These are phyloP conservation scores for Podaxis sp. DNA, from an alignment of 768 basidiomycete species.

Conservation along the genomic window DNA sequence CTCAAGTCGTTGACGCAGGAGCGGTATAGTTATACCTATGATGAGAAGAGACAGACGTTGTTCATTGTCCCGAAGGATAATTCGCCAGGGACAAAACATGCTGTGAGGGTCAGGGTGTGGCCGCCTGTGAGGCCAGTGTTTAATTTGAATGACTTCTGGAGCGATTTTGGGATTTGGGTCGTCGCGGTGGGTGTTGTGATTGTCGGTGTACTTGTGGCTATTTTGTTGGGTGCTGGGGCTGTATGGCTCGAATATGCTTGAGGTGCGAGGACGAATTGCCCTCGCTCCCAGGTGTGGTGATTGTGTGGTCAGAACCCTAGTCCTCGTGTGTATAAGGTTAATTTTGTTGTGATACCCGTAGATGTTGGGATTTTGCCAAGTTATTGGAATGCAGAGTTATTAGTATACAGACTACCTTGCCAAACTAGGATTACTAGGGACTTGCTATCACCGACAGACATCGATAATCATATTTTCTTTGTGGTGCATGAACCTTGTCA, in stretches of 20 bases:
- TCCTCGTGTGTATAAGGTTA: not conserved
- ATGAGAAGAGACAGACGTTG: constrained; percentile 70
- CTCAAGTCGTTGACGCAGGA: constrained; percentile 18
- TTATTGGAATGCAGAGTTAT: not conserved
- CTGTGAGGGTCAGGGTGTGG: constrained; percentile 52
- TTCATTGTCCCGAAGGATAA: constrained; percentile 55
- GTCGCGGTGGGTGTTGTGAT: constrained; percentile 19
- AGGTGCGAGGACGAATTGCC: not conserved
- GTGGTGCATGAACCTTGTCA: not conserved
- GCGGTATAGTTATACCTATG: constrained; percentile 56
- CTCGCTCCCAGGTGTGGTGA: not conserved
- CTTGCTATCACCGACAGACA: not conserved
- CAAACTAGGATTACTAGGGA: not conserved
- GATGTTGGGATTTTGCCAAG: not conserved
- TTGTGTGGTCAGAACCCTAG: not conserved
- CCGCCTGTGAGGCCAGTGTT: constrained; percentile 52
- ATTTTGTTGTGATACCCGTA: not conserved
- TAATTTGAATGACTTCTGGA: constrained; percentile 62
- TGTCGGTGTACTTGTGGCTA: constrained; percentile 20
- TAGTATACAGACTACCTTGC: not conserved
- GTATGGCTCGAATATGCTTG: constrained; percentile 7
- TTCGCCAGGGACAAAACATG: constrained; percentile 45
- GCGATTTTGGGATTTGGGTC: constrained; percentile 44
- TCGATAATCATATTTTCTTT: constrained; percentile 5
- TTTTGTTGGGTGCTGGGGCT: not conserved